Evolutionary conservation across 192 early-diverging fungal species (phyloP).

Genomic region (Linnemannia exigua): DNA sequence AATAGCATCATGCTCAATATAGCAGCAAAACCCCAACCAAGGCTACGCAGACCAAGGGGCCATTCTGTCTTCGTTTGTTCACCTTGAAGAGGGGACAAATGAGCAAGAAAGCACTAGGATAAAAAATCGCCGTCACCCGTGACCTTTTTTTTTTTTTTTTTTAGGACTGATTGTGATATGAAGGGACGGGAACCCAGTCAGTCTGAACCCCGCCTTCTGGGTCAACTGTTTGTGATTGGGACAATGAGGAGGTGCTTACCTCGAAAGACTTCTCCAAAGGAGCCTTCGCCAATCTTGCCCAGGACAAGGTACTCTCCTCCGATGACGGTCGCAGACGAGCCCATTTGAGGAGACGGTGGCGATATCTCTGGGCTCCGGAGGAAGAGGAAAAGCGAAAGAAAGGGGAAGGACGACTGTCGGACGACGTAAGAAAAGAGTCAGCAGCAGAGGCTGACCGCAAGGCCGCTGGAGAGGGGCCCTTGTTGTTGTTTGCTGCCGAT

Average conservation of each 20-base stretch:
- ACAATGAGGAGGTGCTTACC: conserved; percentile 46
- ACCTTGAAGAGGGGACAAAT: neutral
- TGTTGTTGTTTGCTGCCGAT: conserved; percentile 21
- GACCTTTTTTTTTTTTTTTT: conserved; percentile 8
- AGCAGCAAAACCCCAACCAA: neutral
- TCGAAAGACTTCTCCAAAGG: conserved; percentile 74
- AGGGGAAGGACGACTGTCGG: neutral
- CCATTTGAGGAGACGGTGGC: conserved; percentile 49
- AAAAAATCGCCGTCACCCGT: neutral
- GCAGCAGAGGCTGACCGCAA: conserved; percentile 13
- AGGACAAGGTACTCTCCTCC: conserved; percentile 67
- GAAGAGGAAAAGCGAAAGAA: conserved; percentile 15
- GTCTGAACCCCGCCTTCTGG: neutral
- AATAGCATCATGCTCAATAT: neutral
- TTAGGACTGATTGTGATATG: neutral
- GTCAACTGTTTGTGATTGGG: neutral
- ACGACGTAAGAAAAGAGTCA: neutral
- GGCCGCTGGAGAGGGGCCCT: conserved; percentile 29
- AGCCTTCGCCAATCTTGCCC: conserved; percentile 73
- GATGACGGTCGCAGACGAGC: conserved; percentile 59
- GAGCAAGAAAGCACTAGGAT: neutral
- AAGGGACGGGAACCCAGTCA: neutral
- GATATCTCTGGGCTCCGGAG: conserved; percentile 36
- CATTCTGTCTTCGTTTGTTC: neutral
- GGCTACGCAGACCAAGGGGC: neutral